phyloP scores from a whole-genome alignment of 2,329 filamentous ascomycete genomes.

The Chalara sp. region DNA sequence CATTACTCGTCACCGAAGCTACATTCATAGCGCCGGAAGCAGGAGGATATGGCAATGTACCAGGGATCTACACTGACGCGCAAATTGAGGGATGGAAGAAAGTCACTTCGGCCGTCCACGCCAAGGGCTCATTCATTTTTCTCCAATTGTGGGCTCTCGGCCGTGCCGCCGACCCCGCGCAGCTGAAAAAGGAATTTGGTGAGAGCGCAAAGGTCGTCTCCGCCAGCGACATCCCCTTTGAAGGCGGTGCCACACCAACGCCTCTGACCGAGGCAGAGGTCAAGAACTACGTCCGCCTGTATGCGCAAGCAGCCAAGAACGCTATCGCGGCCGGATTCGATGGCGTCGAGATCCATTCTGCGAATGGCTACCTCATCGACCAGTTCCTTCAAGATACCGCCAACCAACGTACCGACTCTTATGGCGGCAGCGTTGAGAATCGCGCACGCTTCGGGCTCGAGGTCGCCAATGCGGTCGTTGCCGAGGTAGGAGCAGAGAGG shows the following conservation, averaged over 20 bases:
- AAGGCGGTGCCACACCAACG: conserved; percentile 17
- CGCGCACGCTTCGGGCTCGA: conserved; percentile 46
- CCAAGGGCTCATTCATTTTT: conserved; percentile 50
- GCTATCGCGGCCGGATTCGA: conserved; percentile 50
- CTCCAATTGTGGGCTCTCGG: conserved; percentile 56
- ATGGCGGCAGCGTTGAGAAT: conserved; percentile 43
- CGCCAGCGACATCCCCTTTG: conserved; percentile 17
- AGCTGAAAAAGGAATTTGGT: conserved; percentile 18
- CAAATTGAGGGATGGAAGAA: conserved; percentile 51
- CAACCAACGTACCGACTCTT: conserved; percentile 51
- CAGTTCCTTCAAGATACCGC: conserved; percentile 28
- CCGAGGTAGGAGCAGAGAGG: conserved; percentile 44
- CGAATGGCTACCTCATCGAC: conserved; percentile 27
- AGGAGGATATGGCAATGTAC: conserved; percentile 42
- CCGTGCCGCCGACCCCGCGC: conserved; percentile 27
- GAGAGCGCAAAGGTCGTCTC: conserved; percentile 13
- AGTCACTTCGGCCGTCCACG: conserved; percentile 52
- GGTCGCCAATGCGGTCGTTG: conserved; percentile 41
- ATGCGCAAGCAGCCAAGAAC: conserved; percentile 28
- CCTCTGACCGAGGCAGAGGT: conserved; percentile 33
- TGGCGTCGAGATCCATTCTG: conserved; percentile 37
- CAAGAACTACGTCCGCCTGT: conserved; percentile 29
- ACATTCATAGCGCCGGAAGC: conserved; percentile 40
- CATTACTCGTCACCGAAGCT: conserved; percentile 49
- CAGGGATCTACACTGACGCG: conserved; percentile 46